These are phyloP conservation scores for Apiotrichum gracile DNA, from an alignment of 1,284 basidiomycete species.

Conservation along the genomic window DNA sequence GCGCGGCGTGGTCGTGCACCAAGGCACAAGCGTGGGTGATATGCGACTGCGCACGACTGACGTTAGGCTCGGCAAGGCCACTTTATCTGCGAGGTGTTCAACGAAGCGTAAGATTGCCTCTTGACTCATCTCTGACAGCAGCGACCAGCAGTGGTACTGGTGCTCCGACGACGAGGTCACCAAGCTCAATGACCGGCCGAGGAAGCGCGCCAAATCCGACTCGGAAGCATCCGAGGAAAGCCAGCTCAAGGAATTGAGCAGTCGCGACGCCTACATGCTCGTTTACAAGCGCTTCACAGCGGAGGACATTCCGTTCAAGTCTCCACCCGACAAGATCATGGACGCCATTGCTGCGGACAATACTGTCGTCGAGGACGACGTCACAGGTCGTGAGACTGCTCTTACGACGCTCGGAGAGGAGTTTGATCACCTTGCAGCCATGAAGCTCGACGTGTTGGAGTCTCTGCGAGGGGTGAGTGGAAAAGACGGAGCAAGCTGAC, in stretches of 20 bases:
- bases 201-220: constrained; percentile 21
- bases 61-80: constrained; percentile 81
- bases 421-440: constrained; percentile 11
- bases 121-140: constrained; percentile 33
- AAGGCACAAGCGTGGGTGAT: constrained; percentile 54
- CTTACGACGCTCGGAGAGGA: not conserved
- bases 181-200: constrained; percentile 13
- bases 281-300: constrained; percentile 60
- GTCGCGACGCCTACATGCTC: constrained; percentile 87
- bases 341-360: constrained; percentile 58
- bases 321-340: constrained; percentile 53
- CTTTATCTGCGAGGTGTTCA: constrained; percentile 82
- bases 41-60: not conserved
- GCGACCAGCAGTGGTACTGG: constrained; percentile 71
- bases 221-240: constrained; percentile 10
- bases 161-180: constrained; percentile 69
- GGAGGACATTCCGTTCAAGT: constrained; percentile 29
- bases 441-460: constrained; percentile 23
- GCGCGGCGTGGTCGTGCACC: constrained; percentile 74
- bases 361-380: constrained; percentile 21
- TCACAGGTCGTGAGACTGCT: constrained; percentile 3
- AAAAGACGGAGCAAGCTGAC: constrained; percentile 2
- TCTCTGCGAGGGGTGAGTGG: constrained; percentile 25
- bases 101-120: constrained; percentile 56
- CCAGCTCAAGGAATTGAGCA: constrained; percentile 41